Base-by-base conservation (phyloP, 805 yeast species). In the Candida koratica region DNA sequence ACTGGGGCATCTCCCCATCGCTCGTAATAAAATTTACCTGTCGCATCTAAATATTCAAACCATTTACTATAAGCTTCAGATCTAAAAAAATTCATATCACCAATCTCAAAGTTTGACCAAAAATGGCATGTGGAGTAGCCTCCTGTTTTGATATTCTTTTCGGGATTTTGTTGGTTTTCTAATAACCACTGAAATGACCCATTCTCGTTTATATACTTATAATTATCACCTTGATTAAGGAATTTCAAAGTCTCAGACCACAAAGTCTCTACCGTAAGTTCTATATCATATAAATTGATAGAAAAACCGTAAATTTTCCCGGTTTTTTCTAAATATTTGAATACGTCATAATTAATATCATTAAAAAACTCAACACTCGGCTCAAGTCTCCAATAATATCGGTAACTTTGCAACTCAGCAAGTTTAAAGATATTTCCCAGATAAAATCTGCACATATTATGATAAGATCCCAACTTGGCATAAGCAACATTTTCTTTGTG, bases 1-100 rank as follows among this genome's bases (percentile, higher is more conserved):
- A 86, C 93, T 0, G 95, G 95, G 0, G 95, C 95, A 62, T 86
- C 96, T 3, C 95, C 95, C 95, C 95, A 86, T 38, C 95, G 61
- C 56, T 88, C 96, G 50, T 87, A 87, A 56, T 84, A 87, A 51
- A 86, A 86, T 4, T 90, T 90, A 13, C 94, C 93, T 1, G 79
- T 58, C 3, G 67, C 42, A 39, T 86, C 95, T 25, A 87, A 60
- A 49, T 67, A 61, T 20, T 80, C 61, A 49, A 81, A 75, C 77
- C 83, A 86, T 9, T 60, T 58, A 25, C 67, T 62, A 52, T 86
- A 87, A 1, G 87, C 76, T 36, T 82, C 79, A 16, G 72, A 61
- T 35, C 95, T 62, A 60, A 68, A 82, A 48, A 87, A 87, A 45
- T 87, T 90, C 83, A 87, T 72, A 49, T 84, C 80, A 9, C 80